These are phyloP conservation scores for Dactylellina leptospora DNA, from an alignment of 2,329 filamentous ascomycete species.

Conservation along the genomic window DNA sequence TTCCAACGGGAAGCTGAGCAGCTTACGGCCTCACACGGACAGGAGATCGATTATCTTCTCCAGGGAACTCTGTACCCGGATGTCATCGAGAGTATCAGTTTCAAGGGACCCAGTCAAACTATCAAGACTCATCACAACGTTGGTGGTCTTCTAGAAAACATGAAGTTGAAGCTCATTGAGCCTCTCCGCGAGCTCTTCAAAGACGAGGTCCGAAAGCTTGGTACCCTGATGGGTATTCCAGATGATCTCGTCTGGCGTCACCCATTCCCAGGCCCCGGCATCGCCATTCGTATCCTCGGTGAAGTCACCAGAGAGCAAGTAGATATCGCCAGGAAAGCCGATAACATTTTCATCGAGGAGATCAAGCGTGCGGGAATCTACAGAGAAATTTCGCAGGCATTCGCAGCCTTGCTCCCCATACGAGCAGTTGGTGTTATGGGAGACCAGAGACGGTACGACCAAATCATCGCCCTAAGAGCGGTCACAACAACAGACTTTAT, in stretches of 20 bases:
- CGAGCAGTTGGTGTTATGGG: conserved; percentile 75
- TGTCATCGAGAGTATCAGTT: conserved; percentile 75
- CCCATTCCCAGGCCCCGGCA: conserved; percentile 78
- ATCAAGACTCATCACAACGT: conserved; percentile 80
- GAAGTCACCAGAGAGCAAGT: conserved; percentile 83
- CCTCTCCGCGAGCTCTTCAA: conserved; percentile 73
- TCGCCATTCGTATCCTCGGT: conserved; percentile 82
- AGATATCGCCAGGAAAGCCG: conserved; percentile 78
- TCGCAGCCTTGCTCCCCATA: conserved; percentile 72
- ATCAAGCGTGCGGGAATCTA: conserved; percentile 78
- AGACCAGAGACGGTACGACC: conserved; percentile 73
- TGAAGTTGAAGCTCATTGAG: conserved; percentile 76
- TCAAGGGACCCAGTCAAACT: conserved; percentile 75
- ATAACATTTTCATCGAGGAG: conserved; percentile 79
- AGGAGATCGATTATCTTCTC: conserved; percentile 83
- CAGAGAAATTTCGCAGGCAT: conserved; percentile 74
- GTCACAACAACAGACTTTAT: conserved; percentile 75
- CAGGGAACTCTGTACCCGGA: conserved; percentile 86
- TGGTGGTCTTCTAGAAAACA: conserved; percentile 71
- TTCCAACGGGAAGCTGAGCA: conserved; percentile 78
- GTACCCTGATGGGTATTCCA: conserved; percentile 74
- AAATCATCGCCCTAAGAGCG: conserved; percentile 70
- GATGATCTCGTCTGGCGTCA: conserved; percentile 81
- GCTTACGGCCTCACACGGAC: conserved; percentile 63
- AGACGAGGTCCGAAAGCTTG: conserved; percentile 77